Conservation (phyloP, 108 stramenopile species). For the Nitzschia sp. region DNA sequence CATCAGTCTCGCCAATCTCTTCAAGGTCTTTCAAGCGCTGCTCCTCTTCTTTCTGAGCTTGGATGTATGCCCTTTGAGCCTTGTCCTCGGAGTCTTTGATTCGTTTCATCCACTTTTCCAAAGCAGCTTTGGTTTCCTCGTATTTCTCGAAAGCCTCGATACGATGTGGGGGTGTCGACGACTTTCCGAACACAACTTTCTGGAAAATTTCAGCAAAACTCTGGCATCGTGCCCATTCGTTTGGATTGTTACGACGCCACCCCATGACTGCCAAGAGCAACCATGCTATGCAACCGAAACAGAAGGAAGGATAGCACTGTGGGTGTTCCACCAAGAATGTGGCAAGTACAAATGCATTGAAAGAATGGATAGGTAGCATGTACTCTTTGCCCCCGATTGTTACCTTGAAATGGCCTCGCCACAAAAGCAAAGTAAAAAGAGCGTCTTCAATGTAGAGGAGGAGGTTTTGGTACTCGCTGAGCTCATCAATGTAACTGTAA, state of each 20-base stretch:
- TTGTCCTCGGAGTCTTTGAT: constrained; percentile 45
- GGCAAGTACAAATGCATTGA: constrained; percentile 48
- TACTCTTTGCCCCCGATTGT: constrained; percentile 16
- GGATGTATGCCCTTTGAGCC: constrained; percentile 14
- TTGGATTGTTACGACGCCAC: constrained; percentile 44
- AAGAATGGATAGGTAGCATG: constrained; percentile 58
- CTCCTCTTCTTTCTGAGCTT: constrained; percentile 38
- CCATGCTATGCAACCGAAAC: constrained; percentile 47
- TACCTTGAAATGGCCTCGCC: constrained; percentile 58
- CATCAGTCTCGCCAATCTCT: constrained; percentile 51
- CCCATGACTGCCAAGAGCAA: constrained; percentile 48
- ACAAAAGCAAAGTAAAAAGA: constrained; percentile 54
- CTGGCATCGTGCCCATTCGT: constrained; percentile 55
- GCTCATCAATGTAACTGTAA: constrained; percentile 40
- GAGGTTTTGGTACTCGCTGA: constrained; percentile 42
- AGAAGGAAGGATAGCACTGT: constrained; percentile 60
- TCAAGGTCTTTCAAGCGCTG: constrained; percentile 52
- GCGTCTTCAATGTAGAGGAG: constrained; percentile 61
- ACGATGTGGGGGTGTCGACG: constrained; percentile 21
- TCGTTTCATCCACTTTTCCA: constrained; percentile 50
- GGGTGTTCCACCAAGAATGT: constrained; percentile 62
- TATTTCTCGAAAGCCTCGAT: constrained; percentile 52
- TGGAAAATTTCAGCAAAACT: constrained; percentile 42
- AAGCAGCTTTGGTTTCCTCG: constrained; percentile 34
- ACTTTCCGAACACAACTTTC: constrained; percentile 45